A percentile compares a stretch with the other conserved stretches of the same genome.
Conservation (phyloP, 257 asterid genomes). For the Jaltomata sinuosa region DNA sequence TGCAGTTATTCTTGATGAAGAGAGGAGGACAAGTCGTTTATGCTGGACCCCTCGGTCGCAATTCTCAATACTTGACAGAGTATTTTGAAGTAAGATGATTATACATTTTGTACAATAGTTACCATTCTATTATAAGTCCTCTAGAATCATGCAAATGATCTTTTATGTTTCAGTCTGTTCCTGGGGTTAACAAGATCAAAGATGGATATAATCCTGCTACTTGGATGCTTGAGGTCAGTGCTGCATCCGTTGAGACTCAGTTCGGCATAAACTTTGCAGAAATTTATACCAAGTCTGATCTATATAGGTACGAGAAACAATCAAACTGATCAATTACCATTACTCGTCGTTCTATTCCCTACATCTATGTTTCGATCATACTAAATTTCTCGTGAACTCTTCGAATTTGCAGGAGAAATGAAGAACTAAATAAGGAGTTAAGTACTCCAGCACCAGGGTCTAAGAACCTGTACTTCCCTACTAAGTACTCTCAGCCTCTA, state of each 20-base stretch:
- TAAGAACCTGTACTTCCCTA: constrained; percentile 45
- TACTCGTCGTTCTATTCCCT: neutral
- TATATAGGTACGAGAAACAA: constrained; percentile 24
- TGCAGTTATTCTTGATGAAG: constrained; percentile 51
- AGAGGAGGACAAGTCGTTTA: constrained; percentile 66
- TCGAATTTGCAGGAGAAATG: constrained; percentile 36
- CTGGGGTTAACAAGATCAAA: constrained; percentile 41
- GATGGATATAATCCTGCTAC: constrained; percentile 64
- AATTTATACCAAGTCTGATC: constrained; percentile 38
- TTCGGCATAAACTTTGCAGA: constrained; percentile 40
- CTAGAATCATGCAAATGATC: neutral
- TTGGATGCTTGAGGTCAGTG: constrained; percentile 60
- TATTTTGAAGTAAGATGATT: constrained; percentile 40
- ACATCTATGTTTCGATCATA: neutral
- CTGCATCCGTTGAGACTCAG: constrained; percentile 44
- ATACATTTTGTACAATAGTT: neutral
- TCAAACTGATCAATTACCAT: neutral
- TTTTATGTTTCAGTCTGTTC: constrained; percentile 25
- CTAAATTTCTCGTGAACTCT: neutral
- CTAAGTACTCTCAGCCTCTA: constrained; percentile 55
- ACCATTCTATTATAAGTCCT: neutral
- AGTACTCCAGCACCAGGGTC: constrained; percentile 34
- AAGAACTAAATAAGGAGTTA: constrained; percentile 30
- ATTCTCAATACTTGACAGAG: constrained; percentile 39
- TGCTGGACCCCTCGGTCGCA: constrained; percentile 56